These are phyloP conservation scores for Brachypodium distachyon DNA, from an alignment of 202 grass and related monocot species.

Conservation along the genomic window DNA sequence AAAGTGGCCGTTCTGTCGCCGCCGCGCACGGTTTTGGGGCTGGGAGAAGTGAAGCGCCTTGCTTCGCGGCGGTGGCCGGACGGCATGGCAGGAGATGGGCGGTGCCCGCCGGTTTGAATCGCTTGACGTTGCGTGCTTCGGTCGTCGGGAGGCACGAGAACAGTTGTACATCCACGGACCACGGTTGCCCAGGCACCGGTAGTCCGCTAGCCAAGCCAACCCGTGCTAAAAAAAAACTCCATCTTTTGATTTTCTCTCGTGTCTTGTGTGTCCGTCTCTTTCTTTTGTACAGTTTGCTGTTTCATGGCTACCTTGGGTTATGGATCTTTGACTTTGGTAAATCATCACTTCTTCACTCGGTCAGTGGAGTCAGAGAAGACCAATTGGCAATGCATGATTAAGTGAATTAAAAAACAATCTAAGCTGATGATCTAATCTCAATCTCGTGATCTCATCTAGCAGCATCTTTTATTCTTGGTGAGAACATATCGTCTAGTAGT, in stretches of 20 bases:
- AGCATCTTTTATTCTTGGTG: no score
- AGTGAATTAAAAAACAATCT: no score
- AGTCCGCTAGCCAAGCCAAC: no score
- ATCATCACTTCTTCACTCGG: not conserved
- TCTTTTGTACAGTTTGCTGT: not conserved
- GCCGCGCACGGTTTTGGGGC: not conserved
- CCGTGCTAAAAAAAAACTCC: not conserved
- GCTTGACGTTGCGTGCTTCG: not conserved
- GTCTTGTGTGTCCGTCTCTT: not conserved
- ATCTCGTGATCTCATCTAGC: no score
- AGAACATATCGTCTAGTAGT: no score
- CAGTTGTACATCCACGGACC: not conserved
- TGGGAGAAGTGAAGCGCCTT: constrained; percentile 30
- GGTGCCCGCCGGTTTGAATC: not conserved
- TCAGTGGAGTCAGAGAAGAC: not conserved
- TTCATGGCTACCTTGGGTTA: not conserved
- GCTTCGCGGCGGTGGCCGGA: constrained; percentile 33
- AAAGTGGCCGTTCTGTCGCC: not conserved
- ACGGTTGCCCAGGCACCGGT: not conserved
- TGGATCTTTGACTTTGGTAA: not conserved
- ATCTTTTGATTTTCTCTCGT: not conserved
- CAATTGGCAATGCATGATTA: not conserved
- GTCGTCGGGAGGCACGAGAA: not conserved
- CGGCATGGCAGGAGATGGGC: not conserved
- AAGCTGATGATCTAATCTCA: no score